Conservation (phyloP, 345 rosid species). For the Sisymbrium altissimum region DNA sequence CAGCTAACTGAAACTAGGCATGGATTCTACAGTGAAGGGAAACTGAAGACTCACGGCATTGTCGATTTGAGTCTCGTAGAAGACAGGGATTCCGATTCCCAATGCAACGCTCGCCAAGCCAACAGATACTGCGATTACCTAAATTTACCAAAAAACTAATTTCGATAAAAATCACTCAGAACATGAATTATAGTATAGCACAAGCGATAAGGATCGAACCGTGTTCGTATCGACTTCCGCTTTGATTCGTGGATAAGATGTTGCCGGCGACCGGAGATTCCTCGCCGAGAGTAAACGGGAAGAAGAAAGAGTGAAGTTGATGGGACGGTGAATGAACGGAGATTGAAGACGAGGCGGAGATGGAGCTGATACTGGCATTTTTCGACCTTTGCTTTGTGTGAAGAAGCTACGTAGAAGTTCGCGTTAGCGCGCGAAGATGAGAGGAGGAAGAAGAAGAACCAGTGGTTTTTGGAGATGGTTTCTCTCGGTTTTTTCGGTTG, state of each 20-base stretch:
- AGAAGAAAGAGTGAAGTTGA: slow-evolving; percentile 35
- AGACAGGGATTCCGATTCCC: slow-evolving; percentile 82
- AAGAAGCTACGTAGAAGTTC: neutral
- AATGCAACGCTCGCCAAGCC: slow-evolving; percentile 77
- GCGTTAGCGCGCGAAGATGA: slow-evolving; percentile 36
- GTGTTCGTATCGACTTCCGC: slow-evolving; percentile 88
- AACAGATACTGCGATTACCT: slow-evolving; percentile 80
- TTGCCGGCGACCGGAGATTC: slow-evolving; percentile 40
- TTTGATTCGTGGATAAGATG: slow-evolving; percentile 57
- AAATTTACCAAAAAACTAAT: neutral
- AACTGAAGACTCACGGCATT: slow-evolving; percentile 54
- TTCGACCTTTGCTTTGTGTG: neutral
- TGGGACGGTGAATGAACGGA: slow-evolving; percentile 51
- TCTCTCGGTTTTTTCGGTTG: slow-evolving; percentile 21
- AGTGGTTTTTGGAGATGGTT: slow-evolving; percentile 27
- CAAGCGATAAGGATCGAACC: slow-evolving; percentile 35
- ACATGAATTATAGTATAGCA: neutral
- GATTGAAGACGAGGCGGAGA: slow-evolving; percentile 56
- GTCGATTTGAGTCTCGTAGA: slow-evolving; percentile 82
- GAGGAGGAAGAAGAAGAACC: slow-evolving; percentile 8
- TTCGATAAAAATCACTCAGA: neutral
- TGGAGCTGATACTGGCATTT: slow-evolving; percentile 45
- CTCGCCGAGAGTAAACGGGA: slow-evolving; percentile 27
- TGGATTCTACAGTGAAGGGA: neutral
- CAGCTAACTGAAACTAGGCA: neutral